These are phyloP conservation scores for Xylaria hypoxylon DNA, from an alignment of 2,329 filamentous ascomycete genomes.

Conservation along the genomic window DNA sequence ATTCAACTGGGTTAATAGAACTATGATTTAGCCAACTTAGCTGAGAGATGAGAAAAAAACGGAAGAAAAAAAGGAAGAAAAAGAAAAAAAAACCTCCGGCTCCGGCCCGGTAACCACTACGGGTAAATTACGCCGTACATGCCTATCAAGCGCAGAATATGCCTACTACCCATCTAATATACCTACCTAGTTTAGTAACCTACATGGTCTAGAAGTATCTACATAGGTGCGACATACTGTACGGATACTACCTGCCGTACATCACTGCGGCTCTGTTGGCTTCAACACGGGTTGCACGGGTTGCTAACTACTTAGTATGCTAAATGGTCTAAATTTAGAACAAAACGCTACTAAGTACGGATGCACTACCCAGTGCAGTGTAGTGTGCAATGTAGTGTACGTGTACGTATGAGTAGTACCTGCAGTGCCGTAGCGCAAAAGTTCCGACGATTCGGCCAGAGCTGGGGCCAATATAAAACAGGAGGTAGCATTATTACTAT, in stretches of 20 bases:
- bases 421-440: slow-evolving; percentile 24
- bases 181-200: neutral
- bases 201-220: neutral
- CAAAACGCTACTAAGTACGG: slow-evolving; percentile 16
- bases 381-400: neutral
- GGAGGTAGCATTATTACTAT: too few relatives aligned
- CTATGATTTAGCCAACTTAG: neutral
- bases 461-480: neutral
- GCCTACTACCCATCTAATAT: neutral
- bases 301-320: neutral
- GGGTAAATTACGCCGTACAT: slow-evolving; percentile 11
- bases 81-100: neutral
- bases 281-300: slow-evolving; percentile 22
- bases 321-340: slow-evolving; percentile 32
- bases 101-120: too few relatives aligned
- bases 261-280: slow-evolving; percentile 33
- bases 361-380: slow-evolving; percentile 5
- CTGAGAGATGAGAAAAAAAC: too few relatives aligned
- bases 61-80: too few relatives aligned
- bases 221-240: neutral
- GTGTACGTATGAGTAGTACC: neutral
- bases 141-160: too few relatives aligned
- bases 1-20: slow-evolving; percentile 24
- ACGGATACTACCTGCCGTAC: slow-evolving; percentile 12
- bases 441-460: slow-evolving; percentile 19